Conservation (phyloP, 306 rosid species). For the Lathyrus aphaca region DNA sequence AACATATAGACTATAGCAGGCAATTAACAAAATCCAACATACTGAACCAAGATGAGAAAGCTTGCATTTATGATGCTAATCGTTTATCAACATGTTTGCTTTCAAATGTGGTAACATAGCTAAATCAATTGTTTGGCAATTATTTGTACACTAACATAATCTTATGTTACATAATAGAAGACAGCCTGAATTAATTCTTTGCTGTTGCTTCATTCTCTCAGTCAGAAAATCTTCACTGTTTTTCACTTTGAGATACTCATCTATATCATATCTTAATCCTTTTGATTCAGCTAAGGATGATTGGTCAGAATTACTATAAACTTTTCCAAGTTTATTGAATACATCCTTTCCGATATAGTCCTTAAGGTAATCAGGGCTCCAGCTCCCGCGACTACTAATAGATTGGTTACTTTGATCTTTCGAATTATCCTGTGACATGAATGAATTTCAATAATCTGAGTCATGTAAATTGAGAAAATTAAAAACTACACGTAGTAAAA, state of each 20-base stretch:
- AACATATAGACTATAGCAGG: too few relatives aligned
- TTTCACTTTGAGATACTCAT: slow-evolving; percentile 66
- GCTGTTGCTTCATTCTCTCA: slow-evolving; percentile 71
- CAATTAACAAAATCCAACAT: not conserved
- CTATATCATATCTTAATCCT: slow-evolving; percentile 56
- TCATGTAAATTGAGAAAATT: slow-evolving; percentile 13
- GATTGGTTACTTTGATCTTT: slow-evolving; percentile 56
- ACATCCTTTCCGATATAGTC: slow-evolving; percentile 54
- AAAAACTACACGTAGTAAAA: slow-evolving; percentile 15
- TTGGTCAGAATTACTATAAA: slow-evolving; percentile 34
- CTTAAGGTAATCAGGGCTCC: slow-evolving; percentile 68
- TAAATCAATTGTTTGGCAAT: not conserved
- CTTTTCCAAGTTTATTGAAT: slow-evolving; percentile 47
- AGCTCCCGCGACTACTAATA: slow-evolving; percentile 85
- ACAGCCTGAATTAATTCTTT: slow-evolving; percentile 65
- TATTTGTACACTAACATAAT: slow-evolving; percentile 58
- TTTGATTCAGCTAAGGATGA: slow-evolving; percentile 49
- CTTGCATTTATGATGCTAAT: not conserved
- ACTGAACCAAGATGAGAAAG: not conserved
- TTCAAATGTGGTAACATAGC: slow-evolving; percentile 1
- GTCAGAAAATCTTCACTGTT: slow-evolving; percentile 63
- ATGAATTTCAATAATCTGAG: slow-evolving; percentile 30
- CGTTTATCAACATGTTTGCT: slow-evolving; percentile 13
- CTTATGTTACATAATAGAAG: slow-evolving; percentile 63
- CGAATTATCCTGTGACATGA: slow-evolving; percentile 47